Base-by-base conservation (phyloP, 1,284 basidiomycete genomes). In the Thecaphora frezii region DNA sequence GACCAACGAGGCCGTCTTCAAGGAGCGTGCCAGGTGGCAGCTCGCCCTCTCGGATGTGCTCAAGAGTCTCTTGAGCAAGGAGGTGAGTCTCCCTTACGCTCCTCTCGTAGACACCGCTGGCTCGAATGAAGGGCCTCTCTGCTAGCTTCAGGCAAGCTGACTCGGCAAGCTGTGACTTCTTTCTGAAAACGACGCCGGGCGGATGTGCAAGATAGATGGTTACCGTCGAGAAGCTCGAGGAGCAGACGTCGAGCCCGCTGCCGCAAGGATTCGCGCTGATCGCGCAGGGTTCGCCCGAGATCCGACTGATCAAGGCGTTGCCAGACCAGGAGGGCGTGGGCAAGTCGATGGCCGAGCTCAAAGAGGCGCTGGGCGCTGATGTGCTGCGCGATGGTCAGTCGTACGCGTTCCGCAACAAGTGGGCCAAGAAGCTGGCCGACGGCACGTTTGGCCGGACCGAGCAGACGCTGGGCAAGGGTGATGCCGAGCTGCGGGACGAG, bases 391-490 rank as follows among this genome's bases (percentile, higher is more conserved):
- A 78, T 60, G 96, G 96, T 2, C 96, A 98, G 81, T 88, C 89
- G 25, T 86, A 90, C 64, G 96, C 94, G 22, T 97, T 99, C 85
- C 96, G 93, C 82, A 94, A 90, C 76, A 91, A 90, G 67, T 98
- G 96, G 93, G 92, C 97, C 66, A 85, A 84, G 26, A 97, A 97
- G 81, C 89, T 94, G 65, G 90, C 90, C 3, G 85, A 87, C 65
- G 90, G 91, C 21, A 87, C 97, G 58, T 87, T 97, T 50, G 82
- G 88, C 58, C 91, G 93, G 52, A 70, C 89, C 84, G 49, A 66
- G 19, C 51, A 53, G 9, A 58, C 66, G 2, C 49, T 64, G 23
- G 54, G 54, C 48, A 55, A 61, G 46, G 44, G 56, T 52, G 58
- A 60, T 48, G 58, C 52, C 16, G 51, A 50, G 8, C 53, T 77